Evolutionary conservation across 2,329 filamentous ascomycete species (phyloP).

Genomic region (Coniochaeta sp.): DNA sequence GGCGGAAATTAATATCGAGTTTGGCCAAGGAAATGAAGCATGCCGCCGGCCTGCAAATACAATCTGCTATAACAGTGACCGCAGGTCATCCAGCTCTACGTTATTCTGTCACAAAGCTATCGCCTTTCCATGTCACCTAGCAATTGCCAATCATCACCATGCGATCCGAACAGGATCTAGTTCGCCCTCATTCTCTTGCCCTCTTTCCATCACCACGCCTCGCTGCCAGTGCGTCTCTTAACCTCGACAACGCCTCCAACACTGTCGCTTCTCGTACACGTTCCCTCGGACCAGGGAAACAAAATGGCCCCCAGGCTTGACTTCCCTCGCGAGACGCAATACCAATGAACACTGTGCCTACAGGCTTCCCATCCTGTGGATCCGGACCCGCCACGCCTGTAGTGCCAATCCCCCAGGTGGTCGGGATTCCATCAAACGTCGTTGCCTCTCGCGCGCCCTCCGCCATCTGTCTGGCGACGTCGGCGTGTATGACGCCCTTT

Average conservation of each 20-base stretch:
- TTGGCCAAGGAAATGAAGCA: too few relatives aligned
- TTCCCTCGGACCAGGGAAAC: conserved; percentile 13
- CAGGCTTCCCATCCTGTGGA: conserved; percentile 16
- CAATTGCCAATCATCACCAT: too few relatives aligned
- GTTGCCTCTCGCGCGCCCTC: conserved; percentile 9
- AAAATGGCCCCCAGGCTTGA: conserved; percentile 13
- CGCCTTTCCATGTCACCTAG: too few relatives aligned
- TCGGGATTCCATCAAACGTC: conserved; percentile 4
- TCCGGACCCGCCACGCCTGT: conserved; percentile 18
- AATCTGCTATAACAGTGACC: too few relatives aligned
- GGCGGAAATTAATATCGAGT: too few relatives aligned
- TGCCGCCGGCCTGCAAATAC: too few relatives aligned
- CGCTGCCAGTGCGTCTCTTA: conserved; percentile 6
- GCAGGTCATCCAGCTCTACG: too few relatives aligned
- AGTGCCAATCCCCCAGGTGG: conserved; percentile 17
- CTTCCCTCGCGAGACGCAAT: conserved; percentile 8
- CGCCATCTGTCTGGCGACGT: conserved; percentile 16
- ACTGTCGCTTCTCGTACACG: conserved; percentile 15
- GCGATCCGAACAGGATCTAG: too few relatives aligned
- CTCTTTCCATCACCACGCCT: not conserved
- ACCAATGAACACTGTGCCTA: conserved; percentile 15
- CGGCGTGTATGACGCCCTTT: conserved; percentile 16
- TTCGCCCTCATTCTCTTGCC: too few relatives aligned
- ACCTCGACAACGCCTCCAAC: conserved; percentile 10
- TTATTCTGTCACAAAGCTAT: too few relatives aligned